phyloP scores from a whole-genome alignment of 768 basidiomycete genomes.

The Kwoniella shandongensis region DNA sequence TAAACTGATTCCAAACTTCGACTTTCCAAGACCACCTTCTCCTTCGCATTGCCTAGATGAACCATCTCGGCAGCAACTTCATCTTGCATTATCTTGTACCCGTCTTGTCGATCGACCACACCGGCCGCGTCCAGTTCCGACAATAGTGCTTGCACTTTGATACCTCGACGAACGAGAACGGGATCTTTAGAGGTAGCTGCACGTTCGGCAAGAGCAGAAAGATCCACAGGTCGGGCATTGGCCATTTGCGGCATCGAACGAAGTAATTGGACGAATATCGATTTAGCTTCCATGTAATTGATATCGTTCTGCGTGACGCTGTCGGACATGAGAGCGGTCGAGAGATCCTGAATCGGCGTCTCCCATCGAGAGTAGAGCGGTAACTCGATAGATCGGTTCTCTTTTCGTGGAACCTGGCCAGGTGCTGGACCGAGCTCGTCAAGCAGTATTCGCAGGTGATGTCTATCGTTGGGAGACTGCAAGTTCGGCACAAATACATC shows the following conservation, averaged over 20 bases:
- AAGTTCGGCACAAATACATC: constrained; percentile 4
- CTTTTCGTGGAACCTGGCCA: constrained; percentile 93
- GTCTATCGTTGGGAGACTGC: constrained; percentile 95
- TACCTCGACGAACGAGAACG: constrained; percentile 89
- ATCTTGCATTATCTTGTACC: constrained; percentile 93
- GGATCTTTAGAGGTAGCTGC: constrained; percentile 98
- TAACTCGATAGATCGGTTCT: constrained; percentile 90
- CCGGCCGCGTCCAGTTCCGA: constrained; percentile 89
- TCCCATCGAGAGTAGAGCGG: constrained; percentile 97
- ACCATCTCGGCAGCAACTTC: constrained; percentile 93
- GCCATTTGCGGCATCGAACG: constrained; percentile 84
- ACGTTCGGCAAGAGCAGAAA: constrained; percentile 82
- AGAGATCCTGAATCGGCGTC: constrained; percentile 96
- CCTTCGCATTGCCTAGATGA: constrained; percentile 91
- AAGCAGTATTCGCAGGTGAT: constrained; percentile 91
- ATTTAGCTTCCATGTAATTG: constrained; percentile 99
- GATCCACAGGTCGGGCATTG: constrained; percentile 84
- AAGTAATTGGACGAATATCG: constrained; percentile 95
- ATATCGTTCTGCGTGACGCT: constrained; percentile 97
- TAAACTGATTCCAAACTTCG: constrained; percentile 93
- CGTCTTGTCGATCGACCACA: constrained; percentile 76
- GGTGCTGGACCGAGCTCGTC: constrained; percentile 95
- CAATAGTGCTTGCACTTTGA: constrained; percentile 99
- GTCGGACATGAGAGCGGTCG: constrained; percentile 81
- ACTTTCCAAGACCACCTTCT: constrained; percentile 91